Conservation (phyloP, 306 rosid species). For the Geum urbanum region DNA sequence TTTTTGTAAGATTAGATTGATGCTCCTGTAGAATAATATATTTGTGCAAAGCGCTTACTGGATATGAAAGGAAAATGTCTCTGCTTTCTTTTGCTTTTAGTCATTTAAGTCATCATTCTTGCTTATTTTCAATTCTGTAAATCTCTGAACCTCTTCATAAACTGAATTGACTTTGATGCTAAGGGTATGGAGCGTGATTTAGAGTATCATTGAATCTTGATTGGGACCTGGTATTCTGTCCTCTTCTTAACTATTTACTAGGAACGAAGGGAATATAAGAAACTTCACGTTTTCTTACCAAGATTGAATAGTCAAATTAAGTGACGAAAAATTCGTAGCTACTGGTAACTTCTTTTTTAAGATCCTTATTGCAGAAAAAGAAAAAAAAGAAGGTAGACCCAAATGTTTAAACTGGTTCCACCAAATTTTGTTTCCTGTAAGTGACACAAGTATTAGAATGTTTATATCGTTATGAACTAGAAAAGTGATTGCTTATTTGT, state of each 20-base stretch:
- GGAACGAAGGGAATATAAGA: neutral
- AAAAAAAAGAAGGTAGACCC: neutral
- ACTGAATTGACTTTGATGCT: neutral
- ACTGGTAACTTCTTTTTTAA: neutral
- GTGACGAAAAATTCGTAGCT: neutral
- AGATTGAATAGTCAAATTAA: neutral
- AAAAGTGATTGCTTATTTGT: neutral
- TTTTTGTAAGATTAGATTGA: neutral
- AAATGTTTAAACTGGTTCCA: neutral
- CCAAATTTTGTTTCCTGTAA: neutral
- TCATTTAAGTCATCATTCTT: too few species aligned
- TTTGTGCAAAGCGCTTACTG: neutral
- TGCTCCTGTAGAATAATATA: neutral
- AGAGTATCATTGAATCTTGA: neutral
- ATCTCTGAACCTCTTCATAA: neutral
- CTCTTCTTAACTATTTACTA: neutral
- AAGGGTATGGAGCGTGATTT: neutral
- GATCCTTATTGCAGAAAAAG: neutral
- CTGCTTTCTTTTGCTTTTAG: neutral
- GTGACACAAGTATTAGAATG: too few species aligned
- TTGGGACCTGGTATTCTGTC: neutral
- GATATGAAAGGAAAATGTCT: conserved; percentile 4
- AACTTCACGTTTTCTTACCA: neutral
- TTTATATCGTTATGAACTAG: neutral
- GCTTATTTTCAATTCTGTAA: neutral